Base-by-base conservation (phyloP, 2,329 filamentous ascomycete species). In the Ascocoryne sarcoides region DNA sequence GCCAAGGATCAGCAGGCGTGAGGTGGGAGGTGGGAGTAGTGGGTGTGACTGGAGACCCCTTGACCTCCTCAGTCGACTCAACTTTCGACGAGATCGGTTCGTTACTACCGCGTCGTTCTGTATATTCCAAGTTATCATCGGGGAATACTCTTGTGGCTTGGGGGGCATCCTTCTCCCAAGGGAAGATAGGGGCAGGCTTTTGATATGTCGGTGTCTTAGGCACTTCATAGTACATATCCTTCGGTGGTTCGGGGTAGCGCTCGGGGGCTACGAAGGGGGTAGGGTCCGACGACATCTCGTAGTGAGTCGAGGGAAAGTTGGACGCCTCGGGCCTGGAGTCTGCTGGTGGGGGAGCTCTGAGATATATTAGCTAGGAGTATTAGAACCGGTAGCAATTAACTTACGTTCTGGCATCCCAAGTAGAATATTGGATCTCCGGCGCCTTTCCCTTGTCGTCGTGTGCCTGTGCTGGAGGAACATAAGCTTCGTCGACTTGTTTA, bases 191-290 rank as follows among this genome's bases (percentile, higher is more conserved):
- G 35, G 73, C 71, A 10, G 79, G 74, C 45, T 67, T 73, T 48
- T 79, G 68, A 32, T 71, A 66, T 35, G 76, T 70, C 16, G 76
- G 76, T 14, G 68, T 67, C 43, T 75, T 71, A 4, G 88, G 88
- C 26, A 93, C 74, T 53, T 90, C 69, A 59, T 92, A 95, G 72
- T 82, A 92, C 85, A 95, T 89, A 56, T 89, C 75, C 60, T 74
- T 83, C 0, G 89, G 87, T 14, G 87, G 85, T 56, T 86, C 84
- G 2, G 89, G 85, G 55, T 94, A 92, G 39, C 75, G 71, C 44
- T 68, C 63, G 14, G 89, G 89, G 21, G 89, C 76, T 39, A 85
- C 73, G 62, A 93, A 96, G 8, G 84, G 77, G 23, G 77, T 63
- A 14, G 71, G 69, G 60, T 89, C 84, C 41, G 74, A 75, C 41